Evolutionary conservation across 495 filamentous ascomycete genomes (phyloP).

Genomic region (Xylaria castorea): DNA sequence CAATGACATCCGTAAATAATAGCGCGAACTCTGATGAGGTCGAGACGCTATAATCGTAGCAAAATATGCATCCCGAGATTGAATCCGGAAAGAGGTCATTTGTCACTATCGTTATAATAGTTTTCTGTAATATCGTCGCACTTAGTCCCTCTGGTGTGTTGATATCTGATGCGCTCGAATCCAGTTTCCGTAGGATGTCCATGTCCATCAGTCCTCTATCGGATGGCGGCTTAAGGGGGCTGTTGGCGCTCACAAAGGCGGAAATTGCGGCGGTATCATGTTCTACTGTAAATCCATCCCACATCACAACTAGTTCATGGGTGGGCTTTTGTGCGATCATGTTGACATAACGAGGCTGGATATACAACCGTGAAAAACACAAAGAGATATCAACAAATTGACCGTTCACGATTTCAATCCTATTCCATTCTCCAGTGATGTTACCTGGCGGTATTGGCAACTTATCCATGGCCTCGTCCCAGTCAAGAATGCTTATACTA

Average conservation of each 20-base stretch:
- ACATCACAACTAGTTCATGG: background rate
- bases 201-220: slow-evolving; percentile 17
- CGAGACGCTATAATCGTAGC: background rate
- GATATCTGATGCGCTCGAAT: background rate
- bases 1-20: slow-evolving; percentile 1
- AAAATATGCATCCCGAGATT: slow-evolving; percentile 2
- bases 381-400: background rate
- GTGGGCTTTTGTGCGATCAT: background rate
- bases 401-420: background rate
- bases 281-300: background rate
- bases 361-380: slow-evolving; percentile 12
- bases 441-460: background rate
- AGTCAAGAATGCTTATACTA: background rate
- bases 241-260: background rate
- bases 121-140: background rate
- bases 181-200: background rate
- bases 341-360: background rate
- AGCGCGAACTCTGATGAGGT: background rate
- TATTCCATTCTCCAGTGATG: slow-evolving; percentile 8
- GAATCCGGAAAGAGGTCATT: background rate
- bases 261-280: background rate
- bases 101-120: background rate
- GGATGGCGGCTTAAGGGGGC: background rate
- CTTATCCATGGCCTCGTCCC: background rate
- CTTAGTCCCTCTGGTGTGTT: background rate